A percentile compares a stretch with the other conserved stretches of the same genome.
Conservation (phyloP, 257 asterid species). For the Sherardia arvensis region DNA sequence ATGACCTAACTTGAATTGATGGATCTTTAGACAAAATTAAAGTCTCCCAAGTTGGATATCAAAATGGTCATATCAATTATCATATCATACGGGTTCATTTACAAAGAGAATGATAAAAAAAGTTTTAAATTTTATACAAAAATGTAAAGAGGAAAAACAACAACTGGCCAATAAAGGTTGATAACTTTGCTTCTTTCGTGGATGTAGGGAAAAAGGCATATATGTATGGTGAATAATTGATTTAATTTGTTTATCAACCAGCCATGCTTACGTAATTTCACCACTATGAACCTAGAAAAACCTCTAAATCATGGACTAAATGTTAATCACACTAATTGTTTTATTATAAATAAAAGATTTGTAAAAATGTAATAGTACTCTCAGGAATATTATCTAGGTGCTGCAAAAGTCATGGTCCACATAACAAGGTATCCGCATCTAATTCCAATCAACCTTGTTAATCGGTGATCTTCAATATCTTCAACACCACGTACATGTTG, state of each 20-base stretch:
- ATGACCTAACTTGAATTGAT: conserved; percentile 12
- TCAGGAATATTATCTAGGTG: too few species aligned
- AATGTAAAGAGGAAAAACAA: background rate
- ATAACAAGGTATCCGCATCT: too few species aligned
- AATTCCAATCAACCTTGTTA: too few species aligned
- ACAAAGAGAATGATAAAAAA: background rate
- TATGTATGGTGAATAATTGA: conserved; percentile 1
- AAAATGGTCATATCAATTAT: conserved; percentile 1
- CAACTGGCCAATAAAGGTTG: background rate
- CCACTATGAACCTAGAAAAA: too few species aligned
- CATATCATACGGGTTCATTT: background rate
- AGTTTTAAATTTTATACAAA: background rate
- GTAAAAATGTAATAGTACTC: too few species aligned
- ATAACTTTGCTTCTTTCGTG: conserved; percentile 7
- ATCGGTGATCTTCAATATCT: too few species aligned
- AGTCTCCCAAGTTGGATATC: conserved; percentile 1
- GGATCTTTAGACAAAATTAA: background rate
- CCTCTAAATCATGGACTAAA: too few species aligned
- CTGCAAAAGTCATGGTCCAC: too few species aligned
- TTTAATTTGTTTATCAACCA: background rate
- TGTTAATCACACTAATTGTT: too few species aligned
- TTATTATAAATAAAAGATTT: too few species aligned
- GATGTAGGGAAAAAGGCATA: conserved; percentile 6
- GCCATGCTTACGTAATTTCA: background rate
- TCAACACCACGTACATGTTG: too few species aligned